Conservation (phyloP, 192 early-diverging fungal genomes). For the Pilobolus umbonatus region DNA sequence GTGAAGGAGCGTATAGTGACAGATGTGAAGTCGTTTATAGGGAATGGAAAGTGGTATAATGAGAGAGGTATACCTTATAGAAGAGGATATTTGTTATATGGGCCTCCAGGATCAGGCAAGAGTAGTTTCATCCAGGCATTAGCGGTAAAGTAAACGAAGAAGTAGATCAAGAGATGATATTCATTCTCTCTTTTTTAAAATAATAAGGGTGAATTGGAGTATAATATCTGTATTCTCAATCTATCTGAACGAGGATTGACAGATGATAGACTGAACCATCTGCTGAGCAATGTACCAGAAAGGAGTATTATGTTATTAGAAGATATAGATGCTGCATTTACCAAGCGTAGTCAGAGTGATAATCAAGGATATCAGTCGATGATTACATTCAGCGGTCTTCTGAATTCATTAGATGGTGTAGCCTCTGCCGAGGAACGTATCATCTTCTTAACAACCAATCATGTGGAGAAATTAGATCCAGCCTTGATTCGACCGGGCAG, state of each 20-base stretch:
- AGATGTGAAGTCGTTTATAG: constrained; percentile 72
- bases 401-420: constrained; percentile 88
- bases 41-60: constrained; percentile 78
- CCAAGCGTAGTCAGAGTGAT: constrained; percentile 60
- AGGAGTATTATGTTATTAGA: constrained; percentile 77
- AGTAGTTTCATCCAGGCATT: constrained; percentile 90
- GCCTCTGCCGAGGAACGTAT: constrained; percentile 83
- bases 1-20: constrained; percentile 60
- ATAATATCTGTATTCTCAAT: constrained; percentile 87
- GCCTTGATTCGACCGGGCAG: constrained; percentile 80
- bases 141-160: constrained; percentile 38
- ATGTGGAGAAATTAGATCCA: constrained; percentile 70
- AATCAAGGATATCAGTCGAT: constrained; percentile 75
- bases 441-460: constrained; percentile 91
- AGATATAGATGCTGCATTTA: constrained; percentile 84
- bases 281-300: constrained; percentile 74
- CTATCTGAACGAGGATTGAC: constrained; percentile 76
- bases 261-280: constrained; percentile 77
- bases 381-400: constrained; percentile 81
- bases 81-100: constrained; percentile 82
- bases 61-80: constrained; percentile 88
- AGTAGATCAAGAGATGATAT: neutral
- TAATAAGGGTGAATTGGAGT: constrained; percentile 63
- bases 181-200: neutral
- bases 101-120: constrained; percentile 88